Base-by-base conservation (phyloP, 306 rosid genomes). In the Herpetospermum pedunculosum region DNA sequence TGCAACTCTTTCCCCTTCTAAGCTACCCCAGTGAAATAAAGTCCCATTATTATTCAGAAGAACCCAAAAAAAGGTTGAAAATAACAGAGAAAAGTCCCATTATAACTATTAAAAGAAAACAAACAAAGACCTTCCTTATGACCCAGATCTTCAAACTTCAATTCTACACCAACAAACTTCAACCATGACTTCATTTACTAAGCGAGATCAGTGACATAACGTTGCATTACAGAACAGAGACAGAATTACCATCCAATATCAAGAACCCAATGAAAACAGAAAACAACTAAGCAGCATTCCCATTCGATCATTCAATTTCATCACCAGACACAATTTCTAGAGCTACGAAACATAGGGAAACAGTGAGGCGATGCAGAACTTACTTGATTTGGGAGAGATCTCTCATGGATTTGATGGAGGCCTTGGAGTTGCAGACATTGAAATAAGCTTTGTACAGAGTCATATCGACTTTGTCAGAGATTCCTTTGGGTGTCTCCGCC, bases 361-460 rank as follows among this genome's bases (percentile, higher is more conserved):
- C 71, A 40, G 48, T n/a, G 71, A 19, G n/a, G 38, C 0, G 40
- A 2, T 12, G 26, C 48, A 15, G 21, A 18, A 77, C 87, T 5
- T 83, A 94, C 98, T 89, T 94, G 84, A 91, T 77, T 50, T 76
- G 82, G 59, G 96, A 89, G 70, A 94, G 87, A 16, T 94, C 96
- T 73, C 83, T 89, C 80, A 91, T 81, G 52, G 91, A 89, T 69
- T 21, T 78, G 77, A 93, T 81, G 6, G 94, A 85, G 65, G 26
- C 80, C 82, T 79, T 87, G 73, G 92, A 91, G 86, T 69, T 81
- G 70, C 92, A 87, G 44, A 93, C 40, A 72, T 89, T 93, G 76
- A 80, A 72, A 72, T 90, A 92, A 2, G 98, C 97, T 78, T 91
- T 93, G 25, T 92, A 85, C 21, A 93, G 88, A 50, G 92, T 74